Conservation (phyloP, 2,329 filamentous ascomycete species). For the Lojkania enalia region DNA sequence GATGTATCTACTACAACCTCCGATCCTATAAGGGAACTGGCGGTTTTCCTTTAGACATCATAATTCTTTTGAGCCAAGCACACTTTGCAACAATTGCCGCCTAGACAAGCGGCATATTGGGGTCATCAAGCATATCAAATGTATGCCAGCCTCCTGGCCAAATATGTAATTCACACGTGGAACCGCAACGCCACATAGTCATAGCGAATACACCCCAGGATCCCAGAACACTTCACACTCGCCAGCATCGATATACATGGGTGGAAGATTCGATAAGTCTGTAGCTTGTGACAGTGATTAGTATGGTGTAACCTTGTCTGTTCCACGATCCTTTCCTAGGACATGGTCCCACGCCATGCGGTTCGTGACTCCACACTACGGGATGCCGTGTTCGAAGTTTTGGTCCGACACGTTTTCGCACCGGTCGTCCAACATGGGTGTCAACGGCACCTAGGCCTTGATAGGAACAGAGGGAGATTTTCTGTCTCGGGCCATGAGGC, state of each 20-base stretch:
- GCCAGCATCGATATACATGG: slow-evolving; percentile 19
- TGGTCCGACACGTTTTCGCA: slow-evolving; percentile 19
- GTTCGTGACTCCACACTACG: slow-evolving; percentile 11
- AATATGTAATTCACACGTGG: slow-evolving; percentile 23
- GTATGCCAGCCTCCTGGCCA: slow-evolving; percentile 20
- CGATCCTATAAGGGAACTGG: too few species aligned
- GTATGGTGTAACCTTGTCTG: slow-evolving; percentile 15
- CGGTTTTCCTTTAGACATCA: too few species aligned
- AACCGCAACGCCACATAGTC: slow-evolving; percentile 23
- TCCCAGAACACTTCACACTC: slow-evolving; percentile 28
- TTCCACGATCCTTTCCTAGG: slow-evolving; percentile 13
- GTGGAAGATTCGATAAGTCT: slow-evolving; percentile 19
- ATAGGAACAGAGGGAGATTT: slow-evolving; percentile 12
- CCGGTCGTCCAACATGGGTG: slow-evolving; percentile 20
- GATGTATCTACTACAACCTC: too few species aligned
- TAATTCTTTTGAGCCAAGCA: slow-evolving; percentile 13
- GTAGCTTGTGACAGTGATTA: slow-evolving; percentile 16
- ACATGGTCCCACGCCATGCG: slow-evolving; percentile 17
- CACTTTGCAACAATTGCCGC: slow-evolving; percentile 12
- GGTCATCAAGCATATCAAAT: slow-evolving; percentile 19
- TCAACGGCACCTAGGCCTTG: slow-evolving; percentile 18
- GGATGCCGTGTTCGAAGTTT: slow-evolving; percentile 20
- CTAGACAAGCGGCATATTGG: slow-evolving; percentile 9
- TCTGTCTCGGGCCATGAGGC: slow-evolving; percentile 20
- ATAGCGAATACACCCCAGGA: slow-evolving; percentile 17